Evolutionary conservation across 257 asterid genomes (phyloP).

Genomic region (Cruciata laevipes): DNA sequence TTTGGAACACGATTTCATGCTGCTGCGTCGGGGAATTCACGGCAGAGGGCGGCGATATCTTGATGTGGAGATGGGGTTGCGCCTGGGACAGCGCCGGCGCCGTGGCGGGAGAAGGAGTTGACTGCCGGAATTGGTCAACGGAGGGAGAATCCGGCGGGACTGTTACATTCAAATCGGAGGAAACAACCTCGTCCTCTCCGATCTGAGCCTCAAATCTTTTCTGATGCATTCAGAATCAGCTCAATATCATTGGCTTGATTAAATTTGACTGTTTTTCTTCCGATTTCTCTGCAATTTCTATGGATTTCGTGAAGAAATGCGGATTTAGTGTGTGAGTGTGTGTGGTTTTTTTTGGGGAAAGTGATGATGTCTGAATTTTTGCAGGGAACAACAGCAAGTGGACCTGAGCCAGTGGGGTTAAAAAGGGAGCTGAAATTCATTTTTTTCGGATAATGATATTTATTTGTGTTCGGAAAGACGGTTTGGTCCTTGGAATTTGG

Average conservation of each 20-base stretch:
- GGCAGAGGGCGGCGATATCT: conserved; percentile 28
- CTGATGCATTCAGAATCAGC: conserved; percentile 21
- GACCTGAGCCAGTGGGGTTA: conserved; percentile 21
- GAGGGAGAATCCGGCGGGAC: conserved; percentile 9
- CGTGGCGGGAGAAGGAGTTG: conserved; percentile 6
- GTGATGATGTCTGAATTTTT: conserved; percentile 19
- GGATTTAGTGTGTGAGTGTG: background rate
- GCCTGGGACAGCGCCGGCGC: conserved; percentile 14
- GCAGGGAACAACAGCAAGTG: conserved; percentile 18
- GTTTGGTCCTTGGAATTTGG: background rate
- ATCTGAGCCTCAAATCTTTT: conserved; percentile 21
- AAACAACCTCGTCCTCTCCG: conserved; percentile 15
- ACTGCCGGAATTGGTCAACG: conserved; percentile 9
- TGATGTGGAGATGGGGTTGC: conserved; percentile 18
- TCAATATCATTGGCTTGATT: background rate
- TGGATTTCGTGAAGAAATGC: background rate
- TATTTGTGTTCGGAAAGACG: conserved; percentile 1
- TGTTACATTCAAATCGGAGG: conserved; percentile 20
- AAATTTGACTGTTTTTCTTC: background rate
- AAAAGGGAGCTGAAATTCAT: conserved; percentile 18
- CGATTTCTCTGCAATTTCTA: conserved; percentile 6
- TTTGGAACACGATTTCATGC: conserved; percentile 22
- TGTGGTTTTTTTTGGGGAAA: conserved; percentile 4
- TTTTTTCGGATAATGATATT: conserved; percentile 11
- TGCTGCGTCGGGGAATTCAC: conserved; percentile 14